These are phyloP conservation scores for Sequoia sempervirens DNA, from an alignment of 75 land plant genomes.

Conservation along the genomic window DNA sequence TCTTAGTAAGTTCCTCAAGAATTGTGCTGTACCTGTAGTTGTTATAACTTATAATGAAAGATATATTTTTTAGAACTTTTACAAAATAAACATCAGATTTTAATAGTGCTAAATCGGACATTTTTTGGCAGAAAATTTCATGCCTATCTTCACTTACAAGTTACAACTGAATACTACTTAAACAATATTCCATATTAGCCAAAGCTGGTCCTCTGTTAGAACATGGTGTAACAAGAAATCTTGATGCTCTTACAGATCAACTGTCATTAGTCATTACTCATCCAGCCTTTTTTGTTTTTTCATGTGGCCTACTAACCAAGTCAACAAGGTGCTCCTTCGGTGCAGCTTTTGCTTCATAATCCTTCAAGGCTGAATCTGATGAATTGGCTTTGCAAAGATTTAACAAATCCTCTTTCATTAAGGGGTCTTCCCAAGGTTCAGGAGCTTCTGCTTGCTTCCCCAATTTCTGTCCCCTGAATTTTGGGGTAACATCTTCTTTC, in stretches of 20 bases:
- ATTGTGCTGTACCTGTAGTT: not conserved
- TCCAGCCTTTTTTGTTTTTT: not conserved
- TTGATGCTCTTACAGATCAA: not conserved
- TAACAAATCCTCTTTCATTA: not conserved
- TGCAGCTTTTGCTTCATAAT: not conserved
- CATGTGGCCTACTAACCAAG: not conserved
- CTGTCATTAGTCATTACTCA: not conserved
- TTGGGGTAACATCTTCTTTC: not conserved
- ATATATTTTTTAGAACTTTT: not conserved
- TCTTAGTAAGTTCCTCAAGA: not conserved
- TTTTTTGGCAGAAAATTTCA: not conserved
- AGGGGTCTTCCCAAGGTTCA: not conserved
- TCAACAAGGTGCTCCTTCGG: not conserved
- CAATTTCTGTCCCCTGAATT: not conserved
- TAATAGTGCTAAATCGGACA: not conserved
- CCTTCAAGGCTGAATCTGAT: not conserved
- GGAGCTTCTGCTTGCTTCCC: not conserved
- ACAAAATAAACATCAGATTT: not conserved
- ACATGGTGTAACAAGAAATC: not conserved
- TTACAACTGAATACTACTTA: not conserved
- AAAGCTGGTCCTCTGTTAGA: not conserved
- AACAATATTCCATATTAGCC: not conserved
- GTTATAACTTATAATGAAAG: not conserved
- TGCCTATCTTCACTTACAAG: not conserved
- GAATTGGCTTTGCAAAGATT: not conserved